phyloP scores from a whole-genome alignment of 768 basidiomycete genomes.

The Lactarius sanguifluus region DNA sequence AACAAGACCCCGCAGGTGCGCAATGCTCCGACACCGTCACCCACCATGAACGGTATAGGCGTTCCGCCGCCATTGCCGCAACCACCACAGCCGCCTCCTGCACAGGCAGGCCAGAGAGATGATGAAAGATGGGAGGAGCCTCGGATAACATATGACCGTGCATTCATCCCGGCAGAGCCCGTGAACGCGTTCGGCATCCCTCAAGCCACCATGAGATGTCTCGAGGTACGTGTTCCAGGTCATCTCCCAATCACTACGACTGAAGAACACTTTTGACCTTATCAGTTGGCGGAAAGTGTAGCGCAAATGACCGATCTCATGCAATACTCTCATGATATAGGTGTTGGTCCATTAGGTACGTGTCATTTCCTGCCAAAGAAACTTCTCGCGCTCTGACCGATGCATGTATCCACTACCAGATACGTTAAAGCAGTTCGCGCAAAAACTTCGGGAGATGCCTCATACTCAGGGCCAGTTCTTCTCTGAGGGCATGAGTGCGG shows the following conservation, averaged over 20 bases:
- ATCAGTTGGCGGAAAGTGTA: slow-evolving; percentile 77
- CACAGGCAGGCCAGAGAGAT: slow-evolving; percentile 39
- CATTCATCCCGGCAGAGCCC: slow-evolving; percentile 75
- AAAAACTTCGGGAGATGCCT: slow-evolving; percentile 38
- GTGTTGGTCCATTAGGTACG: slow-evolving; percentile 67
- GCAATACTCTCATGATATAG: slow-evolving; percentile 52
- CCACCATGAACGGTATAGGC: slow-evolving; percentile 32
- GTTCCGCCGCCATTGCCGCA: slow-evolving; percentile 2
- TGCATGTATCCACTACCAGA: slow-evolving; percentile 36
- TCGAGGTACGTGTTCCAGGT: slow-evolving; percentile 55
- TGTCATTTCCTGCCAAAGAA: slow-evolving; percentile 32
- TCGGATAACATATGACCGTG: slow-evolving; percentile 55
- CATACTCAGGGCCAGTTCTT: slow-evolving; percentile 20
- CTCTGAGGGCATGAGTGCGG: slow-evolving; percentile 25
- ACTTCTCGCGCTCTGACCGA: slow-evolving; percentile 2
- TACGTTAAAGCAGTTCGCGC: slow-evolving; percentile 44
- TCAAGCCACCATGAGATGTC: slow-evolving; percentile 85
- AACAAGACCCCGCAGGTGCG: slow-evolving; percentile 35
- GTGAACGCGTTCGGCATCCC: slow-evolving; percentile 89
- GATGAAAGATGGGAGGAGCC: slow-evolving; percentile 65
- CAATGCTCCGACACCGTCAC: slow-evolving; percentile 24
- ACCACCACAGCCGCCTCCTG: slow-evolving; percentile 21
- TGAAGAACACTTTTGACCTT: slow-evolving; percentile 21
- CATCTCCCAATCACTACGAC: slow-evolving; percentile 17
- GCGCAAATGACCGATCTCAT: slow-evolving; percentile 79